Evolutionary conservation across 148 eudicot species (phyloP).

Genomic region (Salicornia ramosissima): DNA sequence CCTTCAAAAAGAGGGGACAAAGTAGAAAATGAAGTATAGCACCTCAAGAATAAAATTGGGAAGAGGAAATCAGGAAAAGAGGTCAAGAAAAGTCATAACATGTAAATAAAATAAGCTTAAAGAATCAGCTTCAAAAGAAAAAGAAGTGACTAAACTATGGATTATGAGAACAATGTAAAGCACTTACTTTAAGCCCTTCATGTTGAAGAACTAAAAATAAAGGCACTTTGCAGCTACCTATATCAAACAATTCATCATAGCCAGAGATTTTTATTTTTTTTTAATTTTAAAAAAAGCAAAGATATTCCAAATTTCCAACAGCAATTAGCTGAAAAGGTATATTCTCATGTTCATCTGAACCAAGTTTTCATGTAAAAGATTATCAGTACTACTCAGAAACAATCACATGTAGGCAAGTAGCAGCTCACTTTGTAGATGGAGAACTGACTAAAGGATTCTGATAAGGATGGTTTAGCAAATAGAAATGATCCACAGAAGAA

Average conservation of each 20-base stretch:
- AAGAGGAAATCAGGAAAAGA: too few species aligned
- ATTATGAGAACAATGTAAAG: constrained; percentile 2
- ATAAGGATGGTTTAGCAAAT: constrained; percentile 4
- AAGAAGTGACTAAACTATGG: background rate
- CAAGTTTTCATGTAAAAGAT: background rate
- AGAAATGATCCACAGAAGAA: constrained; percentile 4
- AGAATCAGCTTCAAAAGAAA: too few species aligned
- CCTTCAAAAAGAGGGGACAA: too few species aligned
- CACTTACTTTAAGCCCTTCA: background rate
- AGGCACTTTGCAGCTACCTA: background rate
- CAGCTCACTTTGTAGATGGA: constrained; percentile 22
- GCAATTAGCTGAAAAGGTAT: constrained; percentile 12
- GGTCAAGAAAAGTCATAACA: background rate
- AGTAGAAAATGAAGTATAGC: too few species aligned
- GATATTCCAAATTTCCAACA: background rate
- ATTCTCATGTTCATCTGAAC: constrained; percentile 10
- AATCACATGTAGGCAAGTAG: constrained; percentile 18
- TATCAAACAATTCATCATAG: constrained; percentile 6
- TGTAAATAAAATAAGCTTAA: too few species aligned
- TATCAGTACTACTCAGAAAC: background rate
- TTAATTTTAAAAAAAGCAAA: background rate
- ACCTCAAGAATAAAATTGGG: too few species aligned
- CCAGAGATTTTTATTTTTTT: constrained; percentile 5
- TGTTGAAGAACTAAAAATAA: background rate
- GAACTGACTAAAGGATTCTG: background rate